Percentiles rank a stretch among this genome's conserved stretches.
These are phyloP conservation scores for Echria macrotheca DNA, from an alignment of 495 filamentous ascomycete genomes.

Conservation along the genomic window DNA sequence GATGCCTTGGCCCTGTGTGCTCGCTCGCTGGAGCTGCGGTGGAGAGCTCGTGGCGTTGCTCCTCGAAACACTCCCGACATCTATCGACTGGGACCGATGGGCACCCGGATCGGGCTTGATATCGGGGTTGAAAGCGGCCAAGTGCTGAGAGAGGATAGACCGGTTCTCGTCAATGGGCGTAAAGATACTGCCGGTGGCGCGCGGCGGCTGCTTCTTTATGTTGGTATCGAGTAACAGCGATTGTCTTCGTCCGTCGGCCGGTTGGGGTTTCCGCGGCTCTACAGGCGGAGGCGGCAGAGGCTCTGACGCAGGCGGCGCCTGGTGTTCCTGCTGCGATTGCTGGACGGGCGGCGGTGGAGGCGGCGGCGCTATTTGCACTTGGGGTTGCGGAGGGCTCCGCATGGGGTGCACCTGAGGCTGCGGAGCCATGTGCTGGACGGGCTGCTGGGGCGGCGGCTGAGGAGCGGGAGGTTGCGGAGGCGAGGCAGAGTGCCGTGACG, in stretches of 20 bases:
- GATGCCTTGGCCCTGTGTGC: slow-evolving; percentile 35
- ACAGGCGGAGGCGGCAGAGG: slow-evolving; percentile 38
- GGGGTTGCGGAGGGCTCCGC: slow-evolving; percentile 35
- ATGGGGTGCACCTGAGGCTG: slow-evolving; percentile 36
- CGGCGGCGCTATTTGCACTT: slow-evolving; percentile 34
- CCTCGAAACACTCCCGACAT: slow-evolving; percentile 51
- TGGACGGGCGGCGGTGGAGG: slow-evolving; percentile 23
- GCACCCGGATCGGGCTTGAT: slow-evolving; percentile 39
- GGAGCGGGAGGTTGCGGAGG: slow-evolving; percentile 32
- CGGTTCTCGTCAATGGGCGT: slow-evolving; percentile 92
- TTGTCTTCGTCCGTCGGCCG: slow-evolving; percentile 27
- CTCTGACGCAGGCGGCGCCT: slow-evolving; percentile 29
- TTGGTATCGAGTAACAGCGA: slow-evolving; percentile 40
- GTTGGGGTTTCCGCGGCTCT: slow-evolving; percentile 42
- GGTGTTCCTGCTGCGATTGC: slow-evolving; percentile 35
- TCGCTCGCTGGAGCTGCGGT: slow-evolving; percentile 43
- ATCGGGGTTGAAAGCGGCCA: slow-evolving; percentile 53
- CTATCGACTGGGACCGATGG: slow-evolving; percentile 58
- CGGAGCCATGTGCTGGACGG: slow-evolving; percentile 13
- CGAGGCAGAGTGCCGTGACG: slow-evolving; percentile 36
- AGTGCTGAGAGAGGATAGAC: slow-evolving; percentile 82
- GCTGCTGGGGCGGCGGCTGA: slow-evolving; percentile 36
- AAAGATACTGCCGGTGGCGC: slow-evolving; percentile 87
- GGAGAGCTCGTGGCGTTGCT: slow-evolving; percentile 40
- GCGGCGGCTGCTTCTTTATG: slow-evolving; percentile 67